phyloP scores from a whole-genome alignment of 2,329 filamentous ascomycete species.

The Teratosphaeria nubilosa region DNA sequence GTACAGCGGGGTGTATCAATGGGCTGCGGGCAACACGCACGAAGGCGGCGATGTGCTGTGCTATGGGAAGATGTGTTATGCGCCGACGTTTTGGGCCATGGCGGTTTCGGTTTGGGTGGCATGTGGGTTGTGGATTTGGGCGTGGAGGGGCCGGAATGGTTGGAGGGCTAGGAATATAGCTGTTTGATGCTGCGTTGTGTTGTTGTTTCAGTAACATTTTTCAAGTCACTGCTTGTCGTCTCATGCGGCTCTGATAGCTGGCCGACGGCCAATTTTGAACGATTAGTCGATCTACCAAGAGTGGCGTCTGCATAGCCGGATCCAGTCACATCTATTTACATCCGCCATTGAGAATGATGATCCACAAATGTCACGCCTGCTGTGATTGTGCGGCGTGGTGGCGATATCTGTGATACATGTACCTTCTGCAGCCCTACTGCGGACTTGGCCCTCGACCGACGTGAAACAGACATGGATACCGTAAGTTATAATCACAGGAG shows the following conservation, averaged over 20 bases:
- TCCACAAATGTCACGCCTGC: no score
- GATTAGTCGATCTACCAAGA: no score
- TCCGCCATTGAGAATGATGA: no score
- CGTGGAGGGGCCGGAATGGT: constrained; percentile 68
- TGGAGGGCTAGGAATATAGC: constrained; percentile 71
- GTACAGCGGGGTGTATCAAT: constrained; percentile 75
- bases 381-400: no score
- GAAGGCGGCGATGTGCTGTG: constrained; percentile 52
- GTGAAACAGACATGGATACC: no score
- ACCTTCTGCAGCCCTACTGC: no score
- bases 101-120: constrained; percentile 69
- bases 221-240: not conserved
- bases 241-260: not conserved
- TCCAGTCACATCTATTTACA: no score
- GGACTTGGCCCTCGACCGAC: no score
- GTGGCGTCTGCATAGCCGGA: no score
- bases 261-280: no score
- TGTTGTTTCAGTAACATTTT: not conserved
- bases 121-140: constrained; percentile 59
- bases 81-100: constrained; percentile 76
- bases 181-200: constrained; percentile 30
- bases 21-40: constrained; percentile 40
- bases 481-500: no score
- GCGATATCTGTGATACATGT: no score
- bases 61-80: constrained; percentile 74